Conservation (phyloP, 495 filamentous ascomycete species). For the Neurospora sp. region DNA sequence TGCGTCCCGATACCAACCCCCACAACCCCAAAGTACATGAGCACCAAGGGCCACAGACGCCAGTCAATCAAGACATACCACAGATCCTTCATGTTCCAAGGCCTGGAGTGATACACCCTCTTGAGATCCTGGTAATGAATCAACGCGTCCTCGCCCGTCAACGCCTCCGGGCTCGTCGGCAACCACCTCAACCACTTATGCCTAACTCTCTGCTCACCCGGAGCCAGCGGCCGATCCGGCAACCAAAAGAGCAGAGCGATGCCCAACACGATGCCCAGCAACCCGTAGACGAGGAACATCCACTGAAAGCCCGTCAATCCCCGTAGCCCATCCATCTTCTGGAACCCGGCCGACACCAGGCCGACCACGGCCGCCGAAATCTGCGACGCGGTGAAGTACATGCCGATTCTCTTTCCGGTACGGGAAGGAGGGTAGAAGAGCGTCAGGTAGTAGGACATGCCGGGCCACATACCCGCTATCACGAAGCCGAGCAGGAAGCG, state of each 20-base stretch:
- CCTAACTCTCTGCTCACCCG: slow-evolving; percentile 42
- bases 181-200: slow-evolving; percentile 47
- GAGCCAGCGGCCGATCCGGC: slow-evolving; percentile 67
- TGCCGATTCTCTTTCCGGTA: slow-evolving; percentile 79
- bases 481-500: slow-evolving; percentile 81
- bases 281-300: slow-evolving; percentile 89
- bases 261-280: slow-evolving; percentile 62
- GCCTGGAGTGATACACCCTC: slow-evolving; percentile 61
- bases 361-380: slow-evolving; percentile 86
- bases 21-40: slow-evolving; percentile 95
- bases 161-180: slow-evolving; percentile 54
- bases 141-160: slow-evolving; percentile 67
- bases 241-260: slow-evolving; percentile 78
- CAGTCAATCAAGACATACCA: slow-evolving; percentile 64
- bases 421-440: slow-evolving; percentile 83
- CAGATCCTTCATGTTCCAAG: slow-evolving; percentile 64
- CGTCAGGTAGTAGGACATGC: slow-evolving; percentile 89
- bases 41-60: slow-evolving; percentile 71
- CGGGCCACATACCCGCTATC: slow-evolving; percentile 90
- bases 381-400: slow-evolving; percentile 83
- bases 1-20: slow-evolving; percentile 86
- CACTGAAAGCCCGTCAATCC: slow-evolving; percentile 82
- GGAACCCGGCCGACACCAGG: slow-evolving; percentile 82
- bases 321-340: slow-evolving; percentile 71
- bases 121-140: slow-evolving; percentile 80